Conservation (phyloP, 2,329 filamentous ascomycete genomes). For the Beauveria varroae region DNA sequence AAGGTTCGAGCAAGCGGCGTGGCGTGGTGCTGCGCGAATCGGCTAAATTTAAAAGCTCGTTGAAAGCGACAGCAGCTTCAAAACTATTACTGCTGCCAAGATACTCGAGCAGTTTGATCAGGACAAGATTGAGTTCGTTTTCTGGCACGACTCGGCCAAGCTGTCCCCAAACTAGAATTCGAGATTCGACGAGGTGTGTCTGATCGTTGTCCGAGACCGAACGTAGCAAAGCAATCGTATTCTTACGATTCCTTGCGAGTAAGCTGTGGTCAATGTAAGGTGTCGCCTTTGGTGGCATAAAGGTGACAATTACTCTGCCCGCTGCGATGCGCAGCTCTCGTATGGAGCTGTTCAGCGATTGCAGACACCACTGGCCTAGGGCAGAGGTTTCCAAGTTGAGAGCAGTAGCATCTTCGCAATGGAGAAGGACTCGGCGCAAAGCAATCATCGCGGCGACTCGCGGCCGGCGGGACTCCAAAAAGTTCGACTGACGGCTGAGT, state of each 20-base stretch:
- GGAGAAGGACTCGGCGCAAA: slow-evolving; percentile 60
- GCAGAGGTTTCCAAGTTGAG: slow-evolving; percentile 60
- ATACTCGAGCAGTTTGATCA: slow-evolving; percentile 79
- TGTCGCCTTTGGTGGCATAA: slow-evolving; percentile 38
- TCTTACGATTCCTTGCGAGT: slow-evolving; percentile 47
- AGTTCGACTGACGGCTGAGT: slow-evolving; percentile 36
- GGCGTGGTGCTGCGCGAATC: slow-evolving; percentile 54
- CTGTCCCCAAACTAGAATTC: slow-evolving; percentile 79
- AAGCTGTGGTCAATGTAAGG: slow-evolving; percentile 18
- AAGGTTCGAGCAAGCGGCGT: slow-evolving; percentile 69
- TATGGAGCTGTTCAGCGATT: slow-evolving; percentile 73
- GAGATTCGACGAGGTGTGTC: slow-evolving; percentile 68
- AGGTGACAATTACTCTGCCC: slow-evolving; percentile 58
- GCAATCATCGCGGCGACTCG: slow-evolving; percentile 66
- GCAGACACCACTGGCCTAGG: slow-evolving; percentile 73
- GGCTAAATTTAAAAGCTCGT: slow-evolving; percentile 70
- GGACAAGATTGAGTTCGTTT: slow-evolving; percentile 77
- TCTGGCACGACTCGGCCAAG: slow-evolving; percentile 70
- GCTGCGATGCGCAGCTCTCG: slow-evolving; percentile 80
- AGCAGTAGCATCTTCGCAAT: slow-evolving; percentile 51
- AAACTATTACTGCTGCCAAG: slow-evolving; percentile 76
- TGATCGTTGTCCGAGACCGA: slow-evolving; percentile 63
- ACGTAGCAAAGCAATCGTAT: slow-evolving; percentile 63
- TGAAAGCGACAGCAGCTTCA: slow-evolving; percentile 73
- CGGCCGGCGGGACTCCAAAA: slow-evolving; percentile 48